These are phyloP conservation scores for Aquilaria malaccensis DNA, from an alignment of 345 rosid species.

Conservation along the genomic window DNA sequence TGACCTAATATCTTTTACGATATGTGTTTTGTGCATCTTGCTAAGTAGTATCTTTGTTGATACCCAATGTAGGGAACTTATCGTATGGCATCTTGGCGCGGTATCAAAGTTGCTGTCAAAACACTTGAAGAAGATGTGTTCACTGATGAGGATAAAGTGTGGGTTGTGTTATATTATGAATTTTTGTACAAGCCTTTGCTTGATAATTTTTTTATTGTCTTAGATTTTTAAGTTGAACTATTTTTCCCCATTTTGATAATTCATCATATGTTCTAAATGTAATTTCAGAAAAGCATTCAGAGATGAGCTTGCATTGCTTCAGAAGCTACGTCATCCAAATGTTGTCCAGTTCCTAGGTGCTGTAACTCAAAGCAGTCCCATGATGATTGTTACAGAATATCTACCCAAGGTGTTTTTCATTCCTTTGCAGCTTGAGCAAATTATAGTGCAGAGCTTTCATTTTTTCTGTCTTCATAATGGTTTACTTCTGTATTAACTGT, in stretches of 20 bases:
- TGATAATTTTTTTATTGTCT: too few species aligned
- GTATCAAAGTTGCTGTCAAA: conserved; percentile 78
- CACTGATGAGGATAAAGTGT: conserved; percentile 70
- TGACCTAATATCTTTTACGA: too few species aligned
- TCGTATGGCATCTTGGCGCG: conserved; percentile 77
- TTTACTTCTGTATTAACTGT: too few species aligned
- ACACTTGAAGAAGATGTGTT: conserved; percentile 69
- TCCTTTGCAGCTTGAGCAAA: not conserved
- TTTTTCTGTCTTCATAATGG: too few species aligned
- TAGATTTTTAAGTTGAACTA: not conserved
- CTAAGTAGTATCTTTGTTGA: not conserved
- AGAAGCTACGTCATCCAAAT: conserved; percentile 82
- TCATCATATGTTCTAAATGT: conserved; percentile 5
- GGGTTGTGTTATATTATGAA: conserved; percentile 23
- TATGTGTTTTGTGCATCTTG: too few species aligned
- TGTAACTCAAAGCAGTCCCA: conserved; percentile 81
- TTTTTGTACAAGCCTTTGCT: not conserved
- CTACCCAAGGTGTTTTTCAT: conserved; percentile 42
- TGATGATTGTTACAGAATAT: conserved; percentile 86
- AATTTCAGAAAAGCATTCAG: conserved; percentile 65
- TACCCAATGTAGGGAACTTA: conserved; percentile 56
- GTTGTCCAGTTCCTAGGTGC: conserved; percentile 89
- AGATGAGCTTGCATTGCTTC: conserved; percentile 77
- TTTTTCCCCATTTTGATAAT: not conserved
- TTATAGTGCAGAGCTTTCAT: too few species aligned